Percentiles rank a stretch among this genome's conserved stretches.
Evolutionary conservation across 805 yeast genomes (phyloP).

Genomic region (Monosporozyma servazzii): DNA sequence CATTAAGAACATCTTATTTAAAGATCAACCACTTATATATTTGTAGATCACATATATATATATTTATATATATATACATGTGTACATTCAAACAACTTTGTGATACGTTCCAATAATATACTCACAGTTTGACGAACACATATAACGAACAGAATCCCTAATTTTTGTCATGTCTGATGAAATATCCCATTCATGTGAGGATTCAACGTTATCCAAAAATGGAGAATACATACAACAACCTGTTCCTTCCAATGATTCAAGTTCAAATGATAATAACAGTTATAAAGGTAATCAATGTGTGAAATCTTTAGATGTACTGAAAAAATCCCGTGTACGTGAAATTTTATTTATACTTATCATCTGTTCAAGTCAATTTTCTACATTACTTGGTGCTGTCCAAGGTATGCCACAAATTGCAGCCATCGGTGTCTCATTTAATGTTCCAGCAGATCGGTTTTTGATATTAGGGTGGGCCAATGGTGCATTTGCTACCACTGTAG

Average conservation of each 20-base stretch:
- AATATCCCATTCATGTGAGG: not conserved
- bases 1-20: too few relatives aligned
- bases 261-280: not conserved
- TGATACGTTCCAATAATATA: too few relatives aligned
- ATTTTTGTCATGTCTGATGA: not conserved
- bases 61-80: too few relatives aligned
- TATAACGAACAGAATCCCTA: too few relatives aligned
- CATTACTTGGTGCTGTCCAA: constrained; percentile 9
- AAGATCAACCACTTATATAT: too few relatives aligned
- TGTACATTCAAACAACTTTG: too few relatives aligned
- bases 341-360: constrained; percentile 5
- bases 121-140: too few relatives aligned
- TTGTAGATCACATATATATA: too few relatives aligned
- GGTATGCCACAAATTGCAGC: constrained; percentile 9
- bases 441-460: constrained; percentile 1
- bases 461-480: constrained; percentile 12
- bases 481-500: constrained; percentile 24
- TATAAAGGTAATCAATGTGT: not conserved
- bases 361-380: constrained; percentile 6
- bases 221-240: not conserved
- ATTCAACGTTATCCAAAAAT: not conserved
- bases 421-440: constrained; percentile 3
- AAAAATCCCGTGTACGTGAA: constrained; percentile 5
- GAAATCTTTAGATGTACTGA: not conserved
- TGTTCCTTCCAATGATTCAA: not conserved